A percentile compares a stretch with the other conserved stretches of the same genome.
phyloP scores from a whole-genome alignment of 1,139 yeast species.

The Candida pseudoviswanathii region DNA sequence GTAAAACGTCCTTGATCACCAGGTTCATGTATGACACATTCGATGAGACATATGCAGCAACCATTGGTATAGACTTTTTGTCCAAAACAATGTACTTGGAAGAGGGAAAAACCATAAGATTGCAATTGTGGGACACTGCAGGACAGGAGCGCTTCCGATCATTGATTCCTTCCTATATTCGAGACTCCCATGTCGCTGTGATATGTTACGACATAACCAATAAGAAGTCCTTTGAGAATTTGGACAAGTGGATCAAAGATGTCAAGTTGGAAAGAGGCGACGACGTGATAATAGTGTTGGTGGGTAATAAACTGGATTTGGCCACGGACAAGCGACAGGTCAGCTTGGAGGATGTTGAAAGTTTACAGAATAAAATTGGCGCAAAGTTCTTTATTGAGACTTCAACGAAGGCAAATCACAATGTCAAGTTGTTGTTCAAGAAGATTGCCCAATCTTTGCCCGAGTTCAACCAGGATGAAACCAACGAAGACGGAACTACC shows the following conservation, averaged over 20 bases:
- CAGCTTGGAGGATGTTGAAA: constrained; percentile 77
- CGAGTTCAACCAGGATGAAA: constrained; percentile 59
- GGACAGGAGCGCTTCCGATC: constrained; percentile 64
- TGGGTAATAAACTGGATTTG: constrained; percentile 64
- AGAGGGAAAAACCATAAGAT: constrained; percentile 54
- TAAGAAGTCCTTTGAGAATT: constrained; percentile 76
- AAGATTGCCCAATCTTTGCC: constrained; percentile 91
- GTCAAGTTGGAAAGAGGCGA: constrained; percentile 78
- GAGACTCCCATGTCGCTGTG: constrained; percentile 97
- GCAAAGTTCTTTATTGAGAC: constrained; percentile 88
- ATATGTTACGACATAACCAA: constrained; percentile 92
- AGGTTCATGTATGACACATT: constrained; percentile 98
- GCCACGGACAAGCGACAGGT: constrained; percentile 72
- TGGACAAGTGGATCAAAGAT: constrained; percentile 55
- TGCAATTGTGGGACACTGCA: constrained; percentile 62
- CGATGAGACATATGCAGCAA: constrained; percentile 93
- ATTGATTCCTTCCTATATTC: constrained; percentile 81
- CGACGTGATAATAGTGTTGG: constrained; percentile 50
- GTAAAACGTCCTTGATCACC: constrained; percentile 92
- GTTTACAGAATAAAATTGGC: constrained; percentile 52
- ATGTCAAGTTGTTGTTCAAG: constrained; percentile 85
- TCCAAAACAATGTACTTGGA: constrained; percentile 73
- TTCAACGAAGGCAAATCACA: constrained; percentile 92
- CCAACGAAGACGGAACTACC: constrained; percentile 20
- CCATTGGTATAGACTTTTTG: constrained; percentile 94